phyloP scores from a whole-genome alignment of 305 asterid species.

The Solanum hybrid region DNA sequence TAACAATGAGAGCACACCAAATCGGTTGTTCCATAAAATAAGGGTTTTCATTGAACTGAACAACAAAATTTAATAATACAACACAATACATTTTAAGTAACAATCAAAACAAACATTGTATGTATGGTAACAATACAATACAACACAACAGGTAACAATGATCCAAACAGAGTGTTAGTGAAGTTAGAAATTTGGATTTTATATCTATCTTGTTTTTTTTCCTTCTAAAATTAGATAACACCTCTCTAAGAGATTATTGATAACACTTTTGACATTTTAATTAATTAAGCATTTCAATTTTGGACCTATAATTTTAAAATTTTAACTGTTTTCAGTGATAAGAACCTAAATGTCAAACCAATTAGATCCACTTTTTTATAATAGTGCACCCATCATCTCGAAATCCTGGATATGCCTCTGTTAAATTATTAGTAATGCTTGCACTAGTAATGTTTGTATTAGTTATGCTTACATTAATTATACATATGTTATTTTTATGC shows the following conservation, averaged over 20 bases:
- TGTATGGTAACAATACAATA: no score
- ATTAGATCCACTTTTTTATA: no score
- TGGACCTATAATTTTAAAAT: neutral
- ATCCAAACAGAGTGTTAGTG: neutral
- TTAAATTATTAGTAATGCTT: no score
- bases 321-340: no score
- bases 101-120: no score
- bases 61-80: neutral
- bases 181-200: neutral
- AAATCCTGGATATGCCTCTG: fast-evolving
- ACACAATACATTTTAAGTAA: neutral
- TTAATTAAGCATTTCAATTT: no score
- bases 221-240: neutral
- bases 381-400: neutral
- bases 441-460: neutral
- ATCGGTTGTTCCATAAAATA: no score
- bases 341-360: neutral
- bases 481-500: neutral
- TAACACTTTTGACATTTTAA: neutral
- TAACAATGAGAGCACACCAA: neutral
- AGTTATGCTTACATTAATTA: neutral
- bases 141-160: neutral
- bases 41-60: neutral
- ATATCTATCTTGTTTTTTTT: no score
- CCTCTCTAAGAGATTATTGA: neutral